A percentile compares a stretch with the other conserved stretches of the same genome.
Conservation (phyloP, 805 yeast species). For the Myxozyma sirexii region DNA sequence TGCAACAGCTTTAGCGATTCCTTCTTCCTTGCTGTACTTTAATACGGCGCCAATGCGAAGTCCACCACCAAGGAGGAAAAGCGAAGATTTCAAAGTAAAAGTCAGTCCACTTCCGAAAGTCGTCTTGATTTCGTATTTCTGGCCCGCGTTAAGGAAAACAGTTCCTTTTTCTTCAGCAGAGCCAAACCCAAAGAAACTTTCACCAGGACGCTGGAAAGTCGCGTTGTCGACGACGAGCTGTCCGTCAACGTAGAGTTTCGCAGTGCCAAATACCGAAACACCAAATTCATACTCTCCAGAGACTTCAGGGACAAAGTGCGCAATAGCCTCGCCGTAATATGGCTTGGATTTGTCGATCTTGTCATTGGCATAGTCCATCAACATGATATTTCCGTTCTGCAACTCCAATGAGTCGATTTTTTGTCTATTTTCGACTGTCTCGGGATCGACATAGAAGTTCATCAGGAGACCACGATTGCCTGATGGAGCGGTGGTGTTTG, state of each 20-base stretch:
- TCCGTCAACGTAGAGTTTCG: constrained; percentile 56
- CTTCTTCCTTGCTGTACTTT: constrained; percentile 7
- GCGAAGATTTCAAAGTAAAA: constrained; percentile 15
- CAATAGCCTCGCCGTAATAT: constrained; percentile 52
- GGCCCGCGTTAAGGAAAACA: constrained; percentile 49
- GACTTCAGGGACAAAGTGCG: constrained; percentile 51
- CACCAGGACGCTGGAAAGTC: constrained; percentile 54
- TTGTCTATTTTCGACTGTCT: constrained; percentile 5
- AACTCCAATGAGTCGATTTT: constrained; percentile 5
- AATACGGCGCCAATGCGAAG: constrained; percentile 5
- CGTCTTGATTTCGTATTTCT: constrained; percentile 50
- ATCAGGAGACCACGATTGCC: constrained; percentile 15
- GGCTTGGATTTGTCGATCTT: neutral
- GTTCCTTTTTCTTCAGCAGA: constrained; percentile 53
- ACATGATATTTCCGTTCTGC: constrained; percentile 2
- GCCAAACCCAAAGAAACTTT: constrained; percentile 57
- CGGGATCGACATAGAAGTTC: neutral
- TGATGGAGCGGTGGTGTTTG: constrained; percentile 1
- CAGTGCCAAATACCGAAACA: constrained; percentile 56
- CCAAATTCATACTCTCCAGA: constrained; percentile 57
- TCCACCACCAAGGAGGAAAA: constrained; percentile 10
- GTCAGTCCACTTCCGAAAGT: constrained; percentile 58
- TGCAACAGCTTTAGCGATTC: constrained; percentile 47
- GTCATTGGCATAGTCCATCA: constrained; percentile 21
- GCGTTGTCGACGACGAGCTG: constrained; percentile 59